Percentiles rank a stretch among this genome's conserved stretches.
Conservation (phyloP, 345 rosid genomes). For the Salix koriyanagi region DNA sequence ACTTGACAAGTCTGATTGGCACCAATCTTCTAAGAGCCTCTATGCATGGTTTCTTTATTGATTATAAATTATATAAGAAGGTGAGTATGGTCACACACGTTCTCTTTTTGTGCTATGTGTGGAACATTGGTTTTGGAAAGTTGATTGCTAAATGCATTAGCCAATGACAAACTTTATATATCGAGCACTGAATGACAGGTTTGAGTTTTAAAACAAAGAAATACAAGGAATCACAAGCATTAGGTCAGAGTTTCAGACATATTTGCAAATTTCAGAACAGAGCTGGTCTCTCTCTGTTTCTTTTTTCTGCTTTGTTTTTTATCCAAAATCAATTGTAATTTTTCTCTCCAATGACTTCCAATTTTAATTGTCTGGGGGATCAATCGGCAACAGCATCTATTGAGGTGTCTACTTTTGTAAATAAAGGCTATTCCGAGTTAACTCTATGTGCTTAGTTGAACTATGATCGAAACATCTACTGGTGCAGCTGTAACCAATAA, state of each 20-base stretch:
- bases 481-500: not conserved
- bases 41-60: conserved; percentile 90
- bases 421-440: not conserved
- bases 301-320: not conserved
- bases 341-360: not conserved
- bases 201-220: no score
- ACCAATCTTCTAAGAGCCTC: conserved; percentile 88
- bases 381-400: not conserved
- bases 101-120: not conserved
- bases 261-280: not conserved
- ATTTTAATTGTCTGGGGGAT: not conserved
- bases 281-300: not conserved
- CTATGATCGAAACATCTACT: not conserved
- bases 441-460: not conserved
- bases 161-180: no score
- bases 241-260: not conserved
- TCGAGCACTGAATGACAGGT: no score
- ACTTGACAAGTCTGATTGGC: conserved; percentile 76
- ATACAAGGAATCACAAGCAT: no score
- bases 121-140: not conserved
- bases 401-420: not conserved
- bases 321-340: not conserved
- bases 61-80: conserved; percentile 70
- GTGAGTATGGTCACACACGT: conserved; percentile 25
- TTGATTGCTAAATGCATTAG: no score